Evolutionary conservation across 352 stramenopile genomes (phyloP), one percentile per base, ranked within the genome.

Genomic region (Phytophthora macrochlamydospora): DNA sequence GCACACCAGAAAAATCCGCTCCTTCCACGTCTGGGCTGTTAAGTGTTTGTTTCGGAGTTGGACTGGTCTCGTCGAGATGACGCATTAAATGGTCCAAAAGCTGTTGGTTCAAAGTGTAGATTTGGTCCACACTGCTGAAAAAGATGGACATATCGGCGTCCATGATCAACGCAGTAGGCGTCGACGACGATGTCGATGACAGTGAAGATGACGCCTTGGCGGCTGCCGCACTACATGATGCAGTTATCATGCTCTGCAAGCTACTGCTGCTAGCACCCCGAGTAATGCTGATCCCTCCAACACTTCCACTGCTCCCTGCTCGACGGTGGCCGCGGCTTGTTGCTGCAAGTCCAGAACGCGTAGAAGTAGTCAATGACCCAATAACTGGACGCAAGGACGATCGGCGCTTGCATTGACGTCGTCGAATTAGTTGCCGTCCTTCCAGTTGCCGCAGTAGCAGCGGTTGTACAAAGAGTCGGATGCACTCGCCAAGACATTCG

Each of bases 81-180:
- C 83, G 81, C 18, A 81, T 89, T 14, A 96, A 77, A 64, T 94
- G 88, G 18, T 96, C 86, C n/a, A 96, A 62, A 6, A 96, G 67
- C 62, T 96, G 88, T 66, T 96, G 88, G 46, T 96, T 96, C 2
- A 96, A 71, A 9, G 87, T 96, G 57, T 85, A 94, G 51, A 96
- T 93, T 56, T 96, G 86, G 46, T 94, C 87, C 14, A 96, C 88
- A 50, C 86, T 94, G 71, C 75, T 93, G 58, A 96, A 96, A 96
- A 96, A 96, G 52, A 96, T 92, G 7, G 87, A 87, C 69, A 96
- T 83, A 51, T 92, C 85, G 6, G 88, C 88, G 49, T 96, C 84
- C 68, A 96, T 79, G 11, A 94, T 66, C n/a, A 93, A 54, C 14
- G 81, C 73, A 65, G 89, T 91, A 38, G 63, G 56, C 14, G 51